These are phyloP conservation scores for Gyrodon lividus DNA, from an alignment of 768 basidiomycete species.

Conservation along the genomic window DNA sequence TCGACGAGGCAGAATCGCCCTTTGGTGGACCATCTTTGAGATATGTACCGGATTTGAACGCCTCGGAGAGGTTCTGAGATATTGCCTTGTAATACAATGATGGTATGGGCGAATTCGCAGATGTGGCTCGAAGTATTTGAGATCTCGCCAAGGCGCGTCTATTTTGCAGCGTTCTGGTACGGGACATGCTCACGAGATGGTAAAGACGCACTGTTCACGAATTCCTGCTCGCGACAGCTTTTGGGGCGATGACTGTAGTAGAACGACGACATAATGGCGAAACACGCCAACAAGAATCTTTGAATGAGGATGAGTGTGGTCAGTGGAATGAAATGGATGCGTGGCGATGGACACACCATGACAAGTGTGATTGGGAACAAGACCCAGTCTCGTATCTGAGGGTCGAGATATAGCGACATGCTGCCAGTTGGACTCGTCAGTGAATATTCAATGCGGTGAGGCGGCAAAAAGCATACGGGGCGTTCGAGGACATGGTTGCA, in stretches of 20 bases:
- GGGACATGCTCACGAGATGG: constrained; percentile 1
- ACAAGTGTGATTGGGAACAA: constrained; percentile 96
- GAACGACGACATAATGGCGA: constrained; percentile 85
- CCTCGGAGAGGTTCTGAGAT: constrained; percentile 68
- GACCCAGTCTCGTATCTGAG: constrained; percentile 93
- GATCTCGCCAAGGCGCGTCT: constrained; percentile 81
- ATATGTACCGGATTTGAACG: constrained; percentile 74
- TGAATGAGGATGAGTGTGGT: background rate
- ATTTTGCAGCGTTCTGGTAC: background rate
- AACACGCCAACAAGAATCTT: constrained; percentile 92
- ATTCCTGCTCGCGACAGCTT: constrained; percentile 73
- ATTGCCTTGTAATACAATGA: constrained; percentile 70
- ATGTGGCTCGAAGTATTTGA: constrained; percentile 79
- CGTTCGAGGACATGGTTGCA: constrained; percentile 38
- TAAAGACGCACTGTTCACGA: constrained; percentile 81
- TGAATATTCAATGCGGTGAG: constrained; percentile 1
- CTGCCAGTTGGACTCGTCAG: constrained; percentile 26
- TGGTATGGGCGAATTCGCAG: constrained; percentile 79
- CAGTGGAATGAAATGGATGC: background rate
- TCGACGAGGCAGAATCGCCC: constrained; percentile 52
- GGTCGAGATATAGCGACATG: constrained; percentile 77
- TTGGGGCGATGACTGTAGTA: constrained; percentile 84
- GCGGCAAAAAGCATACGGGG: constrained; percentile 21
- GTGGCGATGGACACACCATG: constrained; percentile 61
- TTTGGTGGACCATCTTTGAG: constrained; percentile 83